Evolutionary conservation across 257 asterid genomes (phyloP).

Genomic region (Sherardia arvensis): DNA sequence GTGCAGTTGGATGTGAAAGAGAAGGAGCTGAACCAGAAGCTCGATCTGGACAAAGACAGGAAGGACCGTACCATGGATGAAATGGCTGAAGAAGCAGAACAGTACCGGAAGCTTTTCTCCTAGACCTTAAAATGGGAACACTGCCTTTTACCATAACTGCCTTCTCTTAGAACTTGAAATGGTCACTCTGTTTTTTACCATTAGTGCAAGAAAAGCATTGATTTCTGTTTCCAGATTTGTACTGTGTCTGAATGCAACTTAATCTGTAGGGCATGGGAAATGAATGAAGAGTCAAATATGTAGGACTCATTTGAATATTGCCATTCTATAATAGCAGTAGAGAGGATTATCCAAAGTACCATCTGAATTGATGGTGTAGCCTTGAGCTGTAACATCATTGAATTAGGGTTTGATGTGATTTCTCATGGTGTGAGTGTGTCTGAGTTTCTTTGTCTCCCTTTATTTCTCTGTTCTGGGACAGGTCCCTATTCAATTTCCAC

Average conservation of each 20-base stretch:
- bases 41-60: conserved; percentile 82
- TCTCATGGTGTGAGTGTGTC: conserved; percentile 12
- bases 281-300: neutral
- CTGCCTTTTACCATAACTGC: conserved; percentile 9
- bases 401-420: conserved; percentile 5
- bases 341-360: conserved; percentile 6
- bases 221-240: neutral
- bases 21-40: conserved; percentile 71
- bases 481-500: neutral
- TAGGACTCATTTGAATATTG: neutral
- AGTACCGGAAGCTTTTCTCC: conserved; percentile 58
- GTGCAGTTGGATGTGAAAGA: conserved; percentile 74
- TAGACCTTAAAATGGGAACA: conserved; percentile 11
- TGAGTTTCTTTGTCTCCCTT: conserved; percentile 1
- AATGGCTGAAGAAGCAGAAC: conserved; percentile 85
- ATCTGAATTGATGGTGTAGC: conserved; percentile 4
- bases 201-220: conserved; percentile 3
- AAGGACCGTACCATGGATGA: conserved; percentile 77
- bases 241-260: neutral
- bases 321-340: neutral
- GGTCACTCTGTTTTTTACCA: neutral
- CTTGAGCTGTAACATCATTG: conserved; percentile 16
- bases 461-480: neutral
- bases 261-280: neutral
- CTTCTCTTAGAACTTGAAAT: conserved; percentile 21